A percentile compares a stretch with the other conserved stretches of the same genome.
Evolutionary conservation across 202 grass and related monocot species (phyloP).

Genomic region (Zoysia matrella): DNA sequence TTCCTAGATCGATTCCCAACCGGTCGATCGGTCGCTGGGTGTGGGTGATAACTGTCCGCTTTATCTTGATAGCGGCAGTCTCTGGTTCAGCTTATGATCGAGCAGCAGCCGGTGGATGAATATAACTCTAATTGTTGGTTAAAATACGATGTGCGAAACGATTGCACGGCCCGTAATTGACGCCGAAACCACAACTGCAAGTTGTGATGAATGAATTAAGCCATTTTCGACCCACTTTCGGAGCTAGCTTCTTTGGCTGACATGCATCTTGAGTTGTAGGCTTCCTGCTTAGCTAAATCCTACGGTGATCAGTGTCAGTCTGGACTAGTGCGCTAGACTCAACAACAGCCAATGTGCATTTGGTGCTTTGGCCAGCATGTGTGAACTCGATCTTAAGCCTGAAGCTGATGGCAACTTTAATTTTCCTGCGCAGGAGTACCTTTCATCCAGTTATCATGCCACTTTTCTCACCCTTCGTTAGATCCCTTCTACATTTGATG

Average conservation of each 20-base stretch:
- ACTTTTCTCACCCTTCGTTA: background rate
- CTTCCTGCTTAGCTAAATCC: background rate
- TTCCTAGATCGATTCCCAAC: background rate
- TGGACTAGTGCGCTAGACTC: too few relatives aligned
- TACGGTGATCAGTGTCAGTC: too few relatives aligned
- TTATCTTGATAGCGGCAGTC: conserved; percentile 38
- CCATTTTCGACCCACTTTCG: too few relatives aligned
- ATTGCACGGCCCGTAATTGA: background rate
- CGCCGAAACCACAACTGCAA: background rate
- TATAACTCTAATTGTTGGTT: background rate
- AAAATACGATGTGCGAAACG: background rate
- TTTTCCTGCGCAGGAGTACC: background rate
- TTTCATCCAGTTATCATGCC: background rate
- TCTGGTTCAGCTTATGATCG: conserved; percentile 1
- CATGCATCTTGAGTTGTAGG: background rate
- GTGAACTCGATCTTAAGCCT: background rate
- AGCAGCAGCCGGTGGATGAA: background rate
- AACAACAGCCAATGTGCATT: background rate
- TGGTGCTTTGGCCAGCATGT: too few relatives aligned
- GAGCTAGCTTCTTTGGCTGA: too few relatives aligned
- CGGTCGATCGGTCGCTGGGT: conserved; percentile 15
- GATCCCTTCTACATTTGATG: conserved; percentile 40
- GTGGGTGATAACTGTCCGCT: conserved; percentile 19
- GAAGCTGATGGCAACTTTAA: conserved; percentile 19
- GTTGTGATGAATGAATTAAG: too few relatives aligned